phyloP scores from a whole-genome alignment of 306 rosid genomes.

The Cucumis sativus region Cucumber_9930_V3 NC_026656.2:16305501-16306000 shows the following conservation, averaged over 20 bases:
- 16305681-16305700: background rate
- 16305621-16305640: background rate
- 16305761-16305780: background rate
- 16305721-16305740: background rate
- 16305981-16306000: background rate
- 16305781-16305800: background rate
- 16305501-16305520: background rate
- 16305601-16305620: background rate
- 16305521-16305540: background rate
- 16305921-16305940: constrained; percentile 51
- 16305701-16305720: background rate
- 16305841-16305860: background rate
- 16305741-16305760: background rate
- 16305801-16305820: background rate
- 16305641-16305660: background rate
- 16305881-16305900: constrained; percentile 76
- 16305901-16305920: constrained; percentile 40
- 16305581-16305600: background rate
- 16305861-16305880: constrained; percentile 2
- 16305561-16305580: background rate
- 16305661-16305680: background rate
- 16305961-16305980: constrained; percentile 30
- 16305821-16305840: background rate
- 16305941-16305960: constrained; percentile 47
- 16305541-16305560: background rate